Evolutionary conservation across 228 moss, liverwort and hornwort species (phyloP).

Genomic region (Sphagnum magellanicum): DNA sequence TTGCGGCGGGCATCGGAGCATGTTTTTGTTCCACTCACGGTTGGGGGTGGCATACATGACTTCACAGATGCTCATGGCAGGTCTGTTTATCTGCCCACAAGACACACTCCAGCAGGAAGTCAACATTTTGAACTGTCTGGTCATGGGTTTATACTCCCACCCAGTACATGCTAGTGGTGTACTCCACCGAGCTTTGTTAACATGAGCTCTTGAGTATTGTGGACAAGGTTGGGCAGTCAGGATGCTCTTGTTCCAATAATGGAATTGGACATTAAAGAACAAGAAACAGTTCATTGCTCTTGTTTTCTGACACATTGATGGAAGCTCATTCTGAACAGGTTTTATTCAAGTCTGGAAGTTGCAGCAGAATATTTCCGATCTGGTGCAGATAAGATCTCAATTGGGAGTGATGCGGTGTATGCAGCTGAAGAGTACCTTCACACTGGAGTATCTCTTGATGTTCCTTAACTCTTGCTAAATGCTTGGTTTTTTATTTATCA

Average conservation of each 20-base stretch:
- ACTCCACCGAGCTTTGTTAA: not conserved
- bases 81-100: slow-evolving; percentile 12
- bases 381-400: slow-evolving; percentile 95
- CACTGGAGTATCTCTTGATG: slow-evolving; percentile 44
- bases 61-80: slow-evolving; percentile 89
- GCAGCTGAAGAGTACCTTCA: slow-evolving; percentile 88
- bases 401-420: slow-evolving; percentile 98
- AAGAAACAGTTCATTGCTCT: too few species aligned
- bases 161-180: too few species aligned
- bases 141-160: too few species aligned
- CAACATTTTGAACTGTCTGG: not conserved
- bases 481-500: not conserved
- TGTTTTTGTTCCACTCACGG: slow-evolving; percentile 96
- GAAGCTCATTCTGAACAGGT: slow-evolving; percentile 23
- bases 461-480: not conserved
- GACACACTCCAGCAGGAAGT: not conserved
- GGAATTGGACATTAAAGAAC: too few species aligned
- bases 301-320: too few species aligned
- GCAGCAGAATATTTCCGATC: slow-evolving; percentile 98
- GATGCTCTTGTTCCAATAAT: too few species aligned
- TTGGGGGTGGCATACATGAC: slow-evolving; percentile 91
- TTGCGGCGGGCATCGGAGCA: slow-evolving; percentile 76
- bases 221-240: too few species aligned
- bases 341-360: slow-evolving; percentile 95
- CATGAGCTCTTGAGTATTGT: too few species aligned